Percentiles rank a stretch among this genome's conserved stretches.
Conservation (phyloP, 768 basidiomycete species). For the Podaxis sp. region DNA sequence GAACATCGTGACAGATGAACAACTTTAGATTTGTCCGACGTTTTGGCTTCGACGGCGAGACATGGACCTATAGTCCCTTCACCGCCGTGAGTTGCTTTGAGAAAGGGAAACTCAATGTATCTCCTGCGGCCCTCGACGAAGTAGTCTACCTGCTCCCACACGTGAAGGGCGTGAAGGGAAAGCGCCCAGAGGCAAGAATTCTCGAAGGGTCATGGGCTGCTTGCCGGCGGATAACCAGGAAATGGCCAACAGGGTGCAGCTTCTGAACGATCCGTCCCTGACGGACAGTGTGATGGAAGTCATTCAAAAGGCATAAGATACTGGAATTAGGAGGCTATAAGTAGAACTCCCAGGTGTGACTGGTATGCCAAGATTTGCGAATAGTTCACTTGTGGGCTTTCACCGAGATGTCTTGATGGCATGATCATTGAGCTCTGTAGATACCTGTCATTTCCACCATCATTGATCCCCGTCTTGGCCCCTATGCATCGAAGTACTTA, state of each 20-base stretch:
- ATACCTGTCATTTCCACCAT: not conserved
- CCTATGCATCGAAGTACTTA: not conserved
- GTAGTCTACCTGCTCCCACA: not conserved
- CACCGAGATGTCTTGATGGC: not conserved
- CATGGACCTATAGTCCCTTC: not conserved
- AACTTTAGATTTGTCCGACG: not conserved
- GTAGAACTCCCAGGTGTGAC: not conserved
- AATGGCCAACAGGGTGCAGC: not conserved
- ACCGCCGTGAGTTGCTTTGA: not conserved
- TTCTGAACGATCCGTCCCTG: constrained; percentile 8
- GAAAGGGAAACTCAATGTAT: not conserved
- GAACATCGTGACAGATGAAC: not conserved
- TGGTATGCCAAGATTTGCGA: not conserved
- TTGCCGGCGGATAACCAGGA: constrained; percentile 14
- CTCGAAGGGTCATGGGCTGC: not conserved
- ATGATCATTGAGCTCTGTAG: not conserved
- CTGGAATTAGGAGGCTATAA: not conserved
- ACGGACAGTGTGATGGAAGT: not conserved
- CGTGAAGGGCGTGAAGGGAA: not conserved
- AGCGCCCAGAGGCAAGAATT: not conserved
- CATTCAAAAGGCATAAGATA: not conserved
- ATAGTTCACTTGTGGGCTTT: not conserved
- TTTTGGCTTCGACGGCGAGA: not conserved
- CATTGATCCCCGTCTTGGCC: not conserved
- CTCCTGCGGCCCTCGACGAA: not conserved